Percentiles rank a stretch among this genome's conserved stretches.
Conservation (phyloP, 2,329 filamentous ascomycete species). For the Calonectria multiphialidica region DNA sequence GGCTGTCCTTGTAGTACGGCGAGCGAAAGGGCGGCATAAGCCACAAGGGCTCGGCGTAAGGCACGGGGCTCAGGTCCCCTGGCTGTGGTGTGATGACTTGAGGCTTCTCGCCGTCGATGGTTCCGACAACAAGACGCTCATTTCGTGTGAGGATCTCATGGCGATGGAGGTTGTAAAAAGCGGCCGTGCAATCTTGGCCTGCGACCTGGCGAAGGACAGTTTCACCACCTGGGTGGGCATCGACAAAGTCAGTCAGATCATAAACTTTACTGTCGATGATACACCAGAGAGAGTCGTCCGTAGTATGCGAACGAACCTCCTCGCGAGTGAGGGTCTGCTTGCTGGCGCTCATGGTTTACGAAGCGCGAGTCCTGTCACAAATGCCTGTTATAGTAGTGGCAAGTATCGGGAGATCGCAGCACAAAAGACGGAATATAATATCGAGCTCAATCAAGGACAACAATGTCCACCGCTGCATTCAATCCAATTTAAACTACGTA, state of each 20-base stretch:
- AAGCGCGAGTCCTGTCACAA: not conserved
- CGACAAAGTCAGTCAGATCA: conserved; percentile 86
- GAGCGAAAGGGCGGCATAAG: conserved; percentile 80
- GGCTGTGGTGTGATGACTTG: conserved; percentile 76
- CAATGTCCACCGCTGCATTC: not conserved
- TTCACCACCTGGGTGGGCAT: conserved; percentile 86
- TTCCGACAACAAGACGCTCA: conserved; percentile 80
- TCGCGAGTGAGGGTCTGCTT: not conserved
- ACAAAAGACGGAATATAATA: not conserved
- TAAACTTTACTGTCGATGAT: conserved; percentile 90
- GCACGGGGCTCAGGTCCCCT: conserved; percentile 81
- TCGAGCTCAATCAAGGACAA: not conserved
- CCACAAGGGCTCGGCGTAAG: conserved; percentile 90
- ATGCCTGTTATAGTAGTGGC: not conserved
- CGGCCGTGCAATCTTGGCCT: conserved; percentile 82
- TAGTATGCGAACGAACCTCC: conserved; percentile 62
- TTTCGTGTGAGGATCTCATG: conserved; percentile 90
- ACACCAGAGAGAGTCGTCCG: conserved; percentile 82
- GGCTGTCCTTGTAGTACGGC: conserved; percentile 84
- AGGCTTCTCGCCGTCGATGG: conserved; percentile 78
- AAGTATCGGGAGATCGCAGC: not conserved
- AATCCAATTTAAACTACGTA: not conserved
- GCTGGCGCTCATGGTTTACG: not conserved
- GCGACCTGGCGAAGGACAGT: conserved; percentile 84
- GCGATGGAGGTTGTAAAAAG: conserved; percentile 92